Base-by-base conservation (phyloP, 441 rosid genomes). In the Manihot esculenta region DNA sequence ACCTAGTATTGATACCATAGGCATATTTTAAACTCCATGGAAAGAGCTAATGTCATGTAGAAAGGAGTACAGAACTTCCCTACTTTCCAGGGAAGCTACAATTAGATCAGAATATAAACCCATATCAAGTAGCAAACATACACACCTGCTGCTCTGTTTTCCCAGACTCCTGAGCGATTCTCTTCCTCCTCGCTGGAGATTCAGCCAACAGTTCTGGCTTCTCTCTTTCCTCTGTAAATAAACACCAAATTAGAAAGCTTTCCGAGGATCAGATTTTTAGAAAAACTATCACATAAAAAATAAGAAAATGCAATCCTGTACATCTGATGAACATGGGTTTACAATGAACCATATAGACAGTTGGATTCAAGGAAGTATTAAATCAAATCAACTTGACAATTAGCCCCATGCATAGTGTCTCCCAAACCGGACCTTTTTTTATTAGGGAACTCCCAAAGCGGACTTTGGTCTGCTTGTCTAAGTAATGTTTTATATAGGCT, bases 131-230 rank as follows among this genome's bases (percentile, higher is more conserved):
- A 66, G 47, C 27, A 71, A 71, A 11, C 1, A 10, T 30, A 7
- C 60, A 21, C 81, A 92, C 95, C 91, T 92, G 96, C 76, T 88
- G 91, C 78, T 95, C 98, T 49, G 96, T 89, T 78, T 88, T 91
- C 53, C 98, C 94, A 75, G 95, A 92, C 41, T 81, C 98, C 79
- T 88, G 80, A 49, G 98, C 96, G 49, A 95, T 65, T 80, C 96
- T 88, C 87, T 81, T 93, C 70, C 99, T 88, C 84, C 95, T 86
- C 48, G 66, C 70, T 60, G 86, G 95, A 53, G 97, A 92, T 84
- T 91, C 96, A 11, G 98, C 96, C 79, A 95, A 84, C 81, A 92
- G 72, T 82, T 95, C 98, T 27, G 99, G 99, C 80, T 83, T 83
- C 87, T 92, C 96, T 76, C 94, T 89, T 81, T 95, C 99, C 93